Evolutionary conservation across 345 rosid genomes (phyloP).

Genomic region (Zanthoxylum bungeanum): DNA sequence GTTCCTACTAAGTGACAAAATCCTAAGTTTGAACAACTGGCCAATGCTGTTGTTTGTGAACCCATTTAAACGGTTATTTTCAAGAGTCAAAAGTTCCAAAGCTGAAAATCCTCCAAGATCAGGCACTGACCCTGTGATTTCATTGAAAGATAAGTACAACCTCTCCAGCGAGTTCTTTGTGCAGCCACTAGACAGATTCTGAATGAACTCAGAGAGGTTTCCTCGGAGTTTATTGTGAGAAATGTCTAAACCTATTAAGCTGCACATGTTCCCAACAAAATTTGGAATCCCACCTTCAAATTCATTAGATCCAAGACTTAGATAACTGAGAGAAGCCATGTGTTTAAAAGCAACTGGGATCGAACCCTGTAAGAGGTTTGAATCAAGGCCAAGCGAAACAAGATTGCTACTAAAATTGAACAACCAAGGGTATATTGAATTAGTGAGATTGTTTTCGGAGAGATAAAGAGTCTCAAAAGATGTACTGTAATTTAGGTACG

Average conservation of each 20-base stretch:
- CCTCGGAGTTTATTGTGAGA: neutral
- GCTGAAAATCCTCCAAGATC: neutral
- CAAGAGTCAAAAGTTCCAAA: neutral
- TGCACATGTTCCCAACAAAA: neutral
- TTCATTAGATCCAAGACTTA: neutral
- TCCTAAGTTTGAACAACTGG: neutral
- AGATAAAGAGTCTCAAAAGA: neutral
- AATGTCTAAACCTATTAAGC: neutral
- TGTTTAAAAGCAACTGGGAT: neutral
- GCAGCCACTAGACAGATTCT: constrained; percentile 2
- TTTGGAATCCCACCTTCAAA: neutral
- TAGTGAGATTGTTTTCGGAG: neutral
- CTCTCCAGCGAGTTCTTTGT: constrained; percentile 6
- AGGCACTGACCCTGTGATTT: constrained; percentile 13
- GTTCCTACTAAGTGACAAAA: neutral
- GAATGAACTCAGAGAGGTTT: neutral
- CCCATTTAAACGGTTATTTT: neutral
- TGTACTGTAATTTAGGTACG: neutral
- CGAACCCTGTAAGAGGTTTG: neutral
- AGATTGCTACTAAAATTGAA: neutral
- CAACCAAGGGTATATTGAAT: neutral
- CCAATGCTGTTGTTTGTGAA: neutral
- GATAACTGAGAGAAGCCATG: neutral
- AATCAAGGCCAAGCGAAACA: neutral
- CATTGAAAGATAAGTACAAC: neutral